Base-by-base conservation (phyloP, 164 flowering plant species). In the Pachysandra terminalis region DNA sequence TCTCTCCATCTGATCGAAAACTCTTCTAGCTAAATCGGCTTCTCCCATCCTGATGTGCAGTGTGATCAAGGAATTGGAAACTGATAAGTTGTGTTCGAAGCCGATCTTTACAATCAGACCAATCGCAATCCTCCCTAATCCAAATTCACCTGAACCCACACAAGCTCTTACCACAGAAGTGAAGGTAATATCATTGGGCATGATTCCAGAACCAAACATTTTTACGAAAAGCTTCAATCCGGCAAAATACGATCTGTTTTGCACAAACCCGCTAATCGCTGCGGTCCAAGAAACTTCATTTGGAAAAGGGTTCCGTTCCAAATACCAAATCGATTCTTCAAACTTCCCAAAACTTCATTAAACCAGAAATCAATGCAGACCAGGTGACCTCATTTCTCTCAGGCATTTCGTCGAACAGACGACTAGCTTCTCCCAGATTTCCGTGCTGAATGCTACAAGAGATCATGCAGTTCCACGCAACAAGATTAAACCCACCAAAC, bases 151-250 rank as follows among this genome's bases (percentile, higher is more conserved):
- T 21, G 77, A 56, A 2, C 63, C 79, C 19, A 41, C 73, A 74
- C 82, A 87, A 71, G 77, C 85, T 58, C 68, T 78, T 13, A 82
- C 45, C 24, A 84, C 68, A 65, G 76, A 77, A 66, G 81, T 77
- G 64, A 85, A 85, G 0, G 88, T 87, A 40, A 85, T 63, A 59
- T 68, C 77, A 74, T 85, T 87, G 0, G 92, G 89, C 69, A 27
- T 35, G 22, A 80, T 67, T 23, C 80, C 76, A 68, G 76, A 64
- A 2, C 71, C 61, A 35, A 81, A 78, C 76, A 87, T 76, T 52
- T 48, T 57, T 49, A 51, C 15, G 24, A 79, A 87, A 28, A 81
- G 63, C 66, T 61, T 68, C 81, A 85, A 68, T 2, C 78, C 89
- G 53, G 75, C 68, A n/a, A 59, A 71, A 77, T 66, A 51, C 53